These are phyloP conservation scores for Xylaria scruposa DNA, from an alignment of 495 filamentous ascomycete genomes.

Conservation along the genomic window DNA sequence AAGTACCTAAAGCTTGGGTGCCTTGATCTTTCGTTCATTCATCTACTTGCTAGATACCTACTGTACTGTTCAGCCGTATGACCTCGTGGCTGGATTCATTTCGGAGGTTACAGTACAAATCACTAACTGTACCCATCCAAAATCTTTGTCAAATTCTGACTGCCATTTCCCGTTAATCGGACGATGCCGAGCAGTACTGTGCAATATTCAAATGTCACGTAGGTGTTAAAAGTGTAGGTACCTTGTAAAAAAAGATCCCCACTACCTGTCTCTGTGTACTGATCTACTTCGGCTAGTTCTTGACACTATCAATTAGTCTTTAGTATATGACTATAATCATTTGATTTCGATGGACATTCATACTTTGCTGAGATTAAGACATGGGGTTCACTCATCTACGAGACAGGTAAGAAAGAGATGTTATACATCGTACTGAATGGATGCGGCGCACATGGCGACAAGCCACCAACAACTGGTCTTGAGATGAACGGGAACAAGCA, in stretches of 20 bases:
- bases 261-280: neutral
- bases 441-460: neutral
- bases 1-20: neutral
- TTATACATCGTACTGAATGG: neutral
- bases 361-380: neutral
- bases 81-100: slow-evolving; percentile 3
- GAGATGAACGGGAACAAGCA: slow-evolving; percentile 17
- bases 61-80: neutral
- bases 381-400: neutral
- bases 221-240: neutral
- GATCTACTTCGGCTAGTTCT: neutral
- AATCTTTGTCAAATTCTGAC: neutral
- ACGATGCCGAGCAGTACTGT: slow-evolving; percentile 9
- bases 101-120: neutral
- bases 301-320: neutral
- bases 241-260: neutral
- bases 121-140: neutral
- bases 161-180: neutral
- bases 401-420: neutral
- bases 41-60: neutral
- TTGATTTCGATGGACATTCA: slow-evolving; percentile 6
- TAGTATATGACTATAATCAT: neutral
- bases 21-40: neutral
- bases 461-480: slow-evolving; percentile 1
- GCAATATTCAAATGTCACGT: neutral